Base-by-base conservation (phyloP, 139 green algal species). In the Chlorella sp. region DNA sequence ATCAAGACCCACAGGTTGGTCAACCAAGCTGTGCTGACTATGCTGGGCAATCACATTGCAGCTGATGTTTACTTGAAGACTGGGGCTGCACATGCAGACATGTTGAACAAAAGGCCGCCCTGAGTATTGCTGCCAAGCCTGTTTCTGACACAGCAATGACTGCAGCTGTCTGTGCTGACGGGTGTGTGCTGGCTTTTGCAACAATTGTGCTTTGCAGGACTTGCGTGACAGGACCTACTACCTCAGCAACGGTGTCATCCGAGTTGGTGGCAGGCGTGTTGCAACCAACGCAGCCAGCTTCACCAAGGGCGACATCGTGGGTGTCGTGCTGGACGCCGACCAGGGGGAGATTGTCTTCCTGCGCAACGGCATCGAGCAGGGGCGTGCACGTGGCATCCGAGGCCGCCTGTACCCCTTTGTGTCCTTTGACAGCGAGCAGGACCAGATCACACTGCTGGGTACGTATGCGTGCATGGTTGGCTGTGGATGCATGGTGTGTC, bases 401-500 rank as follows among this genome's bases (percentile, higher is more conserved):
- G 83, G 83, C 24, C 78, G 84, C 2, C 69, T 89, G 22, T 89
- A 86, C 77, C 84, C 84, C 30, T 89, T 89, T 62, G 77, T 89
- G 20, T 89, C 84, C 30, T 87, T 81, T 63, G 84, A 89, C 72
- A 83, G 74, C 23, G 84, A 89, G 74, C 70, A 66, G 14, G 84
- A 89, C 62, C 76, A 87, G 60, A 74, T 87, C 61, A 83, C 78
- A 1, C 74, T 89, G 34, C 72, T 89, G 72, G 84, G 83, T 69
- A 83, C 70, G n/a, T n/a, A n/a, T n/a, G n/a, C n/a, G n/a, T n/a
- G n/a, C n/a, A n/a, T n/a, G n/a, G n/a, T n/a, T n/a, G n/a, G n/a
- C n/a, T n/a, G n/a, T n/a, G n/a, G n/a, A n/a, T n/a, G n/a, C n/a
- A n/a, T n/a, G n/a, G n/a, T n/a, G n/a, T n/a, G n/a, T n/a, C n/a